Base-by-base conservation (phyloP, 148 eudicot genomes). In the Camellia sinensis region DNA sequence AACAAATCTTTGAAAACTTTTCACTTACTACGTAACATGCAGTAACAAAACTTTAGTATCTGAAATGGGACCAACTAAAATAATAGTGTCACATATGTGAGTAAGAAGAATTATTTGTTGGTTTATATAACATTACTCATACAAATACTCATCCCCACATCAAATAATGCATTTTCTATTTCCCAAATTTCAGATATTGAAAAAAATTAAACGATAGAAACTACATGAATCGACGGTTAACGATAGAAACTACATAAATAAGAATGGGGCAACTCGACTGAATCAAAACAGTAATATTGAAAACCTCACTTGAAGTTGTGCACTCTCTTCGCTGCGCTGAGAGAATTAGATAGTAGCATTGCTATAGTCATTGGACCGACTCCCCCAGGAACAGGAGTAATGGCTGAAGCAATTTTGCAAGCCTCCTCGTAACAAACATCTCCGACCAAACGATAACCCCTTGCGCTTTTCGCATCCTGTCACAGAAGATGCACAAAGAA, bases 341-440 rank as follows among this genome's bases (percentile, higher is more conserved):
- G 93, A 0, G 98, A 92, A 70, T 94, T 94, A 0, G 92, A 88
- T 52, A 94, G 96, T 81, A 94, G 98, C 98, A 94, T 94, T 5
- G 96, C 98, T 6, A 92, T 92, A 61, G 98, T 94, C 96, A 94
- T 92, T 66, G 98, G 96, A 3, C 98, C 98, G 19, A 94, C 96
- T 11, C 98, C 98, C 59, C 94, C 96, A 4, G 98, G 98, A 56
- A 94, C 96, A 11, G 98, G 98, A 44, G 96, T 92, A 75, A 94
- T 76, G 53, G 99, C 99, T 71, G 99, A 93, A 81, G 99, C 99
- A 82, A 96, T 86, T 86, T 92, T 88, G 85, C 86, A 84, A 37
- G 88, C 98, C 86, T 96, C 98, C 79, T 96, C 98, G 17, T 89
- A 93, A 82, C 97, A 93, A 77, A 96, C 92, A 85, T 96, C 99